Evolutionary conservation across 768 basidiomycete species (phyloP).

Genomic region (Suillus discolor): DNA sequence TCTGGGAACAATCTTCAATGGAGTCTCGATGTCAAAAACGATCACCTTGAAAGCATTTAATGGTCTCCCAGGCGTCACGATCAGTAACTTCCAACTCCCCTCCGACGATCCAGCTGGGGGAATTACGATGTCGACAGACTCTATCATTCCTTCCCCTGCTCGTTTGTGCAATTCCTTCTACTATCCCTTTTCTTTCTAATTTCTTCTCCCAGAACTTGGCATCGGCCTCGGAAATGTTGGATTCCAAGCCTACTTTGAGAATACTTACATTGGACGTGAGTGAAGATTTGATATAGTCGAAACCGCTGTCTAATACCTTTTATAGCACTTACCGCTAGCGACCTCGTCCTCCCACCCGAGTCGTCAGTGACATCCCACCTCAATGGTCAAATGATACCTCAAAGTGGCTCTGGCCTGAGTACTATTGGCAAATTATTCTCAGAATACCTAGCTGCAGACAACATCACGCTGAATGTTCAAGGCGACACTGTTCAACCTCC

Average conservation of each 20-base stretch:
- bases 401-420: conserved; percentile 54
- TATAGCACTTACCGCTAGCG: conserved; percentile 53
- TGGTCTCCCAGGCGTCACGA: conserved; percentile 66
- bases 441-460: conserved; percentile 61
- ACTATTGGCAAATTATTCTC: conserved; percentile 67
- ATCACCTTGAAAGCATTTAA: conserved; percentile 73
- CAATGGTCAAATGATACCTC: conserved; percentile 64
- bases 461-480: conserved; percentile 59
- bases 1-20: conserved; percentile 69
- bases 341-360: conserved; percentile 53
- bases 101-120: conserved; percentile 69
- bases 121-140: conserved; percentile 70
- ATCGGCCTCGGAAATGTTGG: conserved; percentile 67
- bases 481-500: conserved; percentile 64
- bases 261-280: conserved; percentile 63
- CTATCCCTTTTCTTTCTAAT: conserved; percentile 12
- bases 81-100: conserved; percentile 71
- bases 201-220: conserved; percentile 53
- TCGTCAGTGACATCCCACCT: conserved; percentile 53
- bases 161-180: conserved; percentile 45
- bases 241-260: conserved; percentile 64
- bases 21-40: conserved; percentile 60
- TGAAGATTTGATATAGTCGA: conserved; percentile 6
- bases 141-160: conserved; percentile 63
- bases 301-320: conserved; percentile 2